A percentile compares a stretch with the other conserved stretches of the same genome.
Evolutionary conservation across 305 asterid genomes (phyloP).

Genomic region (Solanum aculeatissimum): DNA sequence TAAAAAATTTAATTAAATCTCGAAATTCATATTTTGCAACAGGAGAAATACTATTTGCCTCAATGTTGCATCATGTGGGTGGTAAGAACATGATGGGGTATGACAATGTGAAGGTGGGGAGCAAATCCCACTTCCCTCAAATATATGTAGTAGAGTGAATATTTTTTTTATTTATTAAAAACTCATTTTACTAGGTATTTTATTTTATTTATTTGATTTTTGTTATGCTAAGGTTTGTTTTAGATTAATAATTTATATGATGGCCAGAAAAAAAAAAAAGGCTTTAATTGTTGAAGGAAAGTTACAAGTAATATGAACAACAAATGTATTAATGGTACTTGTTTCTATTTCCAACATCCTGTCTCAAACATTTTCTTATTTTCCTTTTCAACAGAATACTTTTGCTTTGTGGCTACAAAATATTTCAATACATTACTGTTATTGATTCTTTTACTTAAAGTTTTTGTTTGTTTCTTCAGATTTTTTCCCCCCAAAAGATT

Average conservation of each 20-base stretch:
- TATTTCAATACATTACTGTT: background rate
- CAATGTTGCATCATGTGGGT: background rate
- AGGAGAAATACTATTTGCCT: background rate
- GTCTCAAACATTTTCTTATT: slow-evolving; percentile 5
- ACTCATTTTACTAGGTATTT: background rate
- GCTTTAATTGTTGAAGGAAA: slow-evolving; percentile 13
- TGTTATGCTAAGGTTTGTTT: background rate
- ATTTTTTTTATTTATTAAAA: background rate
- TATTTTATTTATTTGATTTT: background rate
- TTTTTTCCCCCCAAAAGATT: background rate
- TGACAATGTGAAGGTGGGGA: slow-evolving; percentile 19
- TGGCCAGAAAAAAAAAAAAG: slow-evolving; percentile 2
- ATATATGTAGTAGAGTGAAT: background rate
- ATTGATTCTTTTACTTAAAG: background rate
- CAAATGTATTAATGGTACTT: slow-evolving; percentile 9
- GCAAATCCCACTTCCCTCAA: slow-evolving; percentile 6
- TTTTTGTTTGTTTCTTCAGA: background rate
- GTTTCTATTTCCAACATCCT: slow-evolving; percentile 24
- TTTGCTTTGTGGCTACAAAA: background rate
- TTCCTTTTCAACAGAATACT: background rate
- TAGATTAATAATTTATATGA: background rate
- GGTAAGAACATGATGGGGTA: background rate
- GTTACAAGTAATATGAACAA: slow-evolving; percentile 24
- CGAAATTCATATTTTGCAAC: rapidly evolving
- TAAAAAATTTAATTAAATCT: background rate